phyloP scores from a whole-genome alignment of 1,139 yeast species.

The Meyerozyma carpophila region DNA sequence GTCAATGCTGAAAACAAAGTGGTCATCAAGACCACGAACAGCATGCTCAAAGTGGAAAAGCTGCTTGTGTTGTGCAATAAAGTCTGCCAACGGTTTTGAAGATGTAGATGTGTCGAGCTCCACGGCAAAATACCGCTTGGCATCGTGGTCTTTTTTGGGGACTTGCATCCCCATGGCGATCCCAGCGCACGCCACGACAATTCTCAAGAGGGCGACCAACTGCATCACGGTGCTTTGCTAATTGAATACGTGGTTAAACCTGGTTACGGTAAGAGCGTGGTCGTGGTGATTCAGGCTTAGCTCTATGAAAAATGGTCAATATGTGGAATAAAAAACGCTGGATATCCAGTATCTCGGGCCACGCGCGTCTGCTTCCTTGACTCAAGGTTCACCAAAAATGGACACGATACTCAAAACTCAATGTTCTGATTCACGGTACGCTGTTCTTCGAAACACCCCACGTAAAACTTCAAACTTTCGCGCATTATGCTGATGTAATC shows the following conservation, averaged over 20 bases:
- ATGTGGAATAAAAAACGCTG: too few species aligned
- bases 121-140: constrained; percentile 50
- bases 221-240: background rate
- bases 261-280: background rate
- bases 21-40: constrained; percentile 52
- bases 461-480: background rate
- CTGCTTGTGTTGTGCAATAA: constrained; percentile 30
- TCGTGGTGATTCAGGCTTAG: too few species aligned
- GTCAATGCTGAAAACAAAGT: constrained; percentile 55
- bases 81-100: constrained; percentile 22
- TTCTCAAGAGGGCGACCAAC: background rate
- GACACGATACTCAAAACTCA: too few species aligned
- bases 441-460: background rate
- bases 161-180: constrained; percentile 5
- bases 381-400: too few species aligned
- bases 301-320: too few species aligned
- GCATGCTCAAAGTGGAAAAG: constrained; percentile 49
- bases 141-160: constrained; percentile 34
- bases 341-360: too few species aligned
- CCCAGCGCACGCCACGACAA: background rate
- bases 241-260: too few species aligned
- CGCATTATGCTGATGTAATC: background rate
- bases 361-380: too few species aligned
- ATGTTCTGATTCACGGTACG: background rate
- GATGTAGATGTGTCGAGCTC: constrained; percentile 39